Conservation (phyloP, 129 eudicot genomes). For the Arctium minus region DNA sequence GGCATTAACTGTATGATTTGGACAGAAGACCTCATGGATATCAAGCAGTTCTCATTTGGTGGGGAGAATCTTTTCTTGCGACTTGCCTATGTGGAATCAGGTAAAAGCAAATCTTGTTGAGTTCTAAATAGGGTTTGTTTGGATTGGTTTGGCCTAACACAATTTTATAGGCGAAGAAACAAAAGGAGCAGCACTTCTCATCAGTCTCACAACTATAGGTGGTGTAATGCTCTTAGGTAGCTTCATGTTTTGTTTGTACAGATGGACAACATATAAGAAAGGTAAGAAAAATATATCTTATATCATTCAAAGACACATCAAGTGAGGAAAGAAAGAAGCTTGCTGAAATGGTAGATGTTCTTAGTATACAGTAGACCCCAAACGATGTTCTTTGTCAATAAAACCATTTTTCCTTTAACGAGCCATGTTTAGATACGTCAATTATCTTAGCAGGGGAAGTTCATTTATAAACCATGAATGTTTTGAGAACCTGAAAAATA, state of each 20-base stretch:
- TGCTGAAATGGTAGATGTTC: background rate
- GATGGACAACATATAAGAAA: constrained; percentile 24
- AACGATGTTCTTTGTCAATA: background rate
- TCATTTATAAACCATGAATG: too few species aligned
- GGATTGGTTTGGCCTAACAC: background rate
- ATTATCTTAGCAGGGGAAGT: background rate
- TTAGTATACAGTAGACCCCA: background rate
- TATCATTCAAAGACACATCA: background rate
- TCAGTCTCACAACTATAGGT: constrained; percentile 21
- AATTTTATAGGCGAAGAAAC: constrained; percentile 12
- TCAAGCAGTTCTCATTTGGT: constrained; percentile 19
- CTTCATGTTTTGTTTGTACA: constrained; percentile 18
- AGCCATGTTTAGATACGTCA: background rate
- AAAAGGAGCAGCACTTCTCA: background rate
- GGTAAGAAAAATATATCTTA: constrained; percentile 7
- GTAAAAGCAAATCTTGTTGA: constrained; percentile 6
- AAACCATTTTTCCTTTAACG: background rate
- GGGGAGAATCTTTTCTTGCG: constrained; percentile 41
- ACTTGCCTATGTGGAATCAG: constrained; percentile 30
- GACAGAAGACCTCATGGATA: constrained; percentile 37
- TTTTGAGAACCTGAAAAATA: too few species aligned
- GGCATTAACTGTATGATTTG: constrained; percentile 51
- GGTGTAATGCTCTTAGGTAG: constrained; percentile 25
- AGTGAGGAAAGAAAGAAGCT: background rate
- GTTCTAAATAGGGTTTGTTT: background rate